Base-by-base conservation (phyloP, 2,329 filamentous ascomycete species). In the Zasmidium angulare region DNA sequence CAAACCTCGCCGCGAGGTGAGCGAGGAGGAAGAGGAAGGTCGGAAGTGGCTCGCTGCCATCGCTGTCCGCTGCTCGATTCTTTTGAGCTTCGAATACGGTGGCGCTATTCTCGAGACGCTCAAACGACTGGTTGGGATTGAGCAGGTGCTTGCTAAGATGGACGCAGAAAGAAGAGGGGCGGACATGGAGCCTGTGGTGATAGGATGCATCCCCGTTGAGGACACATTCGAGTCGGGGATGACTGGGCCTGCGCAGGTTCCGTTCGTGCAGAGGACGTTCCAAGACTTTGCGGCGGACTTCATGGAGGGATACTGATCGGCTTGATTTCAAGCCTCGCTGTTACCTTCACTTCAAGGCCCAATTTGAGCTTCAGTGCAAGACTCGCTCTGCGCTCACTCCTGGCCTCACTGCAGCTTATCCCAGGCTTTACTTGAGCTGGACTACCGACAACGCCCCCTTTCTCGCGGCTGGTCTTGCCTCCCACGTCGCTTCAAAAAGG, bases 81-180 rank as follows among this genome's bases (percentile, higher is more conserved):
- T 71, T 46, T 56, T 73, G 47, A 65, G 68, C n/a, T 73, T 74
- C 53, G 68, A 72, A 58, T 67, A 70, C 48, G 68, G 69, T 4
- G 55, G 56, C n/a, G 65, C 66, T 1, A 58, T 73, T 21, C 47
- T 72, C 50, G 62, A 61, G 48, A 69, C 63, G 19, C 53, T 71
- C 53, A 67, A 67, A 47, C 60, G 61, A 23, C 53, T 74, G 50
- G 62, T 72, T 12, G 66, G 56, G 3, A 67, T 72, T 57, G 62
- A 72, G 57, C 60, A 69, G 49, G 56, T 51, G 31, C 49, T 67
- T 53, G 59, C 50, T 26, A 60, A 60, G 21, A 29, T 51, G 12
- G 53, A 60, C 14, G 56, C 23, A 1, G 58, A 62, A 29, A 50
- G 53, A 48, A 36, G 26, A 40, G 46, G 54, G 43, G 31, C 23